These are phyloP conservation scores for Trichomonas vaginalis DNA, from an alignment of 208 protist genomes.

Conservation along the genomic window DNA sequence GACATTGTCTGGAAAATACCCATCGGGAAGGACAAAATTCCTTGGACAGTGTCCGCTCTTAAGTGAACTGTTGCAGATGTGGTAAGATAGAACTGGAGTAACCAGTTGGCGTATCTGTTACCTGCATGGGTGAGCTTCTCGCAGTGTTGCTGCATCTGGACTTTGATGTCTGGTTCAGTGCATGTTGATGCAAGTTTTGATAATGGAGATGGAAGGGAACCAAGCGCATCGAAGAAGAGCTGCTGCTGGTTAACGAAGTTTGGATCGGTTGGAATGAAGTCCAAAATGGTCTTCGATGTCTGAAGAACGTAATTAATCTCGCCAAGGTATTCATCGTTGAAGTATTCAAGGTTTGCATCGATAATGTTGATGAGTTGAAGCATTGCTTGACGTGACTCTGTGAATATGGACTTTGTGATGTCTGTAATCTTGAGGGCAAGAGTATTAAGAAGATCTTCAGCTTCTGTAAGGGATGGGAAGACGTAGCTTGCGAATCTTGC, in stretches of 20 bases:
- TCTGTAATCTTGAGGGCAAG: background rate
- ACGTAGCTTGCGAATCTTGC: background rate
- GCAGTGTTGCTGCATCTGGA: background rate
- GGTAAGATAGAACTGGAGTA: background rate
- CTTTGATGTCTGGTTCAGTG: background rate
- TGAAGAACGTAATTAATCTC: background rate
- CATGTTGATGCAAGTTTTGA: background rate
- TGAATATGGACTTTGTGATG: background rate
- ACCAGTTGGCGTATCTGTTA: background rate
- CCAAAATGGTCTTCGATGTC: background rate
- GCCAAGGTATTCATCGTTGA: background rate
- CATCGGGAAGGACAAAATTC: background rate
- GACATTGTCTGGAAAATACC: background rate
- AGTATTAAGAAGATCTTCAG: background rate
- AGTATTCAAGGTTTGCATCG: slow-evolving; percentile 2
- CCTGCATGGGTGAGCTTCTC: background rate
- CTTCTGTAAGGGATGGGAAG: background rate
- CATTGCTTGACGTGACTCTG: background rate
- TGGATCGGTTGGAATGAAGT: background rate
- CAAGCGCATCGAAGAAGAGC: background rate
- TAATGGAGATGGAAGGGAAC: background rate
- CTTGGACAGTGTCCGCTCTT: background rate
- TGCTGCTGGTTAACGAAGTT: background rate
- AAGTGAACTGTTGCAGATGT: background rate
- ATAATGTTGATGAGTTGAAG: background rate